Percentiles rank a stretch among this genome's conserved stretches.
These are phyloP conservation scores for Eustoma russellianum DNA, from an alignment of 257 asterid genomes.

Conservation along the genomic window DNA sequence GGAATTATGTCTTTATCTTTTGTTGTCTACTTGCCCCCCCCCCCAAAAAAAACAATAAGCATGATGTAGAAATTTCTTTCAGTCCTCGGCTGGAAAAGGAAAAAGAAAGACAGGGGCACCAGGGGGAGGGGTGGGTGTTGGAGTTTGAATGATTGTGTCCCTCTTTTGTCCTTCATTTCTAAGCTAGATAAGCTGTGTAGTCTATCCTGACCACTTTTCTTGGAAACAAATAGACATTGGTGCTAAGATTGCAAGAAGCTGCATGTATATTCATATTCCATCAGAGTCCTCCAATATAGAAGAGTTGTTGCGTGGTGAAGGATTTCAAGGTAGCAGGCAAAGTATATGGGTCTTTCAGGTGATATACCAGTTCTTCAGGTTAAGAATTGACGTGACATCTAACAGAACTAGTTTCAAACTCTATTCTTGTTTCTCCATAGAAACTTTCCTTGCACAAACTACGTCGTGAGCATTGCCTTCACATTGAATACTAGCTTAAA, in stretches of 20 bases:
- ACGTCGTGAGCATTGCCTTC: neutral
- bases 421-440: neutral
- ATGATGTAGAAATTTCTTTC: no score
- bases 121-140: no score
- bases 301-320: constrained; percentile 45
- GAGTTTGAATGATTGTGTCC: neutral
- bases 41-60: no score
- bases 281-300: constrained; percentile 48
- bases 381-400: no score
- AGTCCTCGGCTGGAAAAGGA: no score
- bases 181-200: constrained; percentile 7
- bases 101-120: no score
- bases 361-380: constrained; percentile 1
- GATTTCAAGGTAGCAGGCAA: constrained; percentile 64
- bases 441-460: constrained; percentile 1
- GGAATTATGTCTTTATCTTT: no score
- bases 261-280: constrained; percentile 54
- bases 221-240: constrained; percentile 43
- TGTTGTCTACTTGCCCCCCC: no score
- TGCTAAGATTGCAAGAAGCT: constrained; percentile 68
- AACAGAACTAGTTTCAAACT: no score
- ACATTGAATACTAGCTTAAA: no score
- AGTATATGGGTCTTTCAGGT: constrained; percentile 86
- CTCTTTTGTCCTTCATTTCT: constrained; percentile 2
- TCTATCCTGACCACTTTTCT: constrained; percentile 10